These are phyloP conservation scores for Ogataea wickerhamii DNA, from an alignment of 805 yeast species.

Conservation along the genomic window DNA sequence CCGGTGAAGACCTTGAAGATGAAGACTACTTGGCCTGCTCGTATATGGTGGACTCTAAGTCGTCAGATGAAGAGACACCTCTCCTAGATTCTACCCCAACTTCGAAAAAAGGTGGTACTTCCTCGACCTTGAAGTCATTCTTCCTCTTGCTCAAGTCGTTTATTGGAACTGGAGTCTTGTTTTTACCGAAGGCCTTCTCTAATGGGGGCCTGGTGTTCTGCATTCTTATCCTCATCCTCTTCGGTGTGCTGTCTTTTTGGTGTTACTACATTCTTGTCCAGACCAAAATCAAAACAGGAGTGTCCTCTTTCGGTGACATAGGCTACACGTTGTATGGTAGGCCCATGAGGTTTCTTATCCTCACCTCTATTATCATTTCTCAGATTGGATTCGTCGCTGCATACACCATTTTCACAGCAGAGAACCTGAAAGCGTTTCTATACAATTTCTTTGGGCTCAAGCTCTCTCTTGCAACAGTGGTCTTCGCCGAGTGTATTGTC, in stretches of 20 bases:
- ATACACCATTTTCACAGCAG: conserved; percentile 74
- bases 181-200: conserved; percentile 64
- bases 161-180: conserved; percentile 73
- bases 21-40: conserved; percentile 56
- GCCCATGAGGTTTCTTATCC: conserved; percentile 60
- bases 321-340: conserved; percentile 61
- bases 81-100: conserved; percentile 6
- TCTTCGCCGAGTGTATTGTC: conserved; percentile 51
- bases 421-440: conserved; percentile 63
- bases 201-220: conserved; percentile 73
- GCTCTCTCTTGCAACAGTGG: conserved; percentile 42
- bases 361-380: conserved; percentile 61
- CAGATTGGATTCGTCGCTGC: conserved; percentile 82
- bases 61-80: conserved; percentile 39
- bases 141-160: conserved; percentile 69
- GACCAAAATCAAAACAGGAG: conserved; percentile 56
- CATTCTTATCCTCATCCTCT: conserved; percentile 45
- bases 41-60: conserved; percentile 20
- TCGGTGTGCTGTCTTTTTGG: conserved; percentile 73
- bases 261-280: conserved; percentile 65
- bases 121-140: conserved; percentile 70
- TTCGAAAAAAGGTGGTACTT: conserved; percentile 47
- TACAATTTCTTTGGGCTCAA: conserved; percentile 44
- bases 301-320: conserved; percentile 76
- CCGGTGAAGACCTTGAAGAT: conserved; percentile 77